Percentiles rank a stretch among this genome's conserved stretches.
Conservation (phyloP, 148 eudicot species). For the Rheum nobile region DNA sequence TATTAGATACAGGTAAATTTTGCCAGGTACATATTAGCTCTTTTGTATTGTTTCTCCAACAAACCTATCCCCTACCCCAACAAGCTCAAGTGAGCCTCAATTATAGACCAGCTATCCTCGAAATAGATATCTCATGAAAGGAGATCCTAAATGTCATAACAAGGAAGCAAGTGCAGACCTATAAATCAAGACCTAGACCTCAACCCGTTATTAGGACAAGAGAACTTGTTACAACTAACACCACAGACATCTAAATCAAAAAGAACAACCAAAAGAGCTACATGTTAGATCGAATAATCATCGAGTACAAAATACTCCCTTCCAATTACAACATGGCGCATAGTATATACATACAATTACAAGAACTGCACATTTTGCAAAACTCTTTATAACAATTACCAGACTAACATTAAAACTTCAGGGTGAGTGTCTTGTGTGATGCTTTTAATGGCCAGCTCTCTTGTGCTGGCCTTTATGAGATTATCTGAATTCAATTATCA, state of each 20-base stretch:
- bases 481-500: background rate
- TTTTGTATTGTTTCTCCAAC: no score
- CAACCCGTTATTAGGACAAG: background rate
- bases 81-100: background rate
- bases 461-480: background rate
- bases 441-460: background rate
- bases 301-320: no score
- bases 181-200: background rate
- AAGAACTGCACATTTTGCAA: background rate
- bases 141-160: background rate
- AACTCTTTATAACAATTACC: background rate
- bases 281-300: no score
- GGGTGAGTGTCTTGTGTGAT: background rate
- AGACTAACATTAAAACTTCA: background rate
- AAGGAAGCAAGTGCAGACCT: background rate
- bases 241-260: background rate
- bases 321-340: background rate
- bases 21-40: background rate
- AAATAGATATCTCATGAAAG: background rate
- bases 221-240: background rate
- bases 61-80: background rate
- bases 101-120: background rate
- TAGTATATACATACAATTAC: background rate
- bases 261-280: no score
- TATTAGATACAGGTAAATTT: background rate